Evolutionary conservation across 169 alveolate species (phyloP), one percentile per base, ranked within the genome.

Genomic region (Sarcocystis neurona): DNA sequence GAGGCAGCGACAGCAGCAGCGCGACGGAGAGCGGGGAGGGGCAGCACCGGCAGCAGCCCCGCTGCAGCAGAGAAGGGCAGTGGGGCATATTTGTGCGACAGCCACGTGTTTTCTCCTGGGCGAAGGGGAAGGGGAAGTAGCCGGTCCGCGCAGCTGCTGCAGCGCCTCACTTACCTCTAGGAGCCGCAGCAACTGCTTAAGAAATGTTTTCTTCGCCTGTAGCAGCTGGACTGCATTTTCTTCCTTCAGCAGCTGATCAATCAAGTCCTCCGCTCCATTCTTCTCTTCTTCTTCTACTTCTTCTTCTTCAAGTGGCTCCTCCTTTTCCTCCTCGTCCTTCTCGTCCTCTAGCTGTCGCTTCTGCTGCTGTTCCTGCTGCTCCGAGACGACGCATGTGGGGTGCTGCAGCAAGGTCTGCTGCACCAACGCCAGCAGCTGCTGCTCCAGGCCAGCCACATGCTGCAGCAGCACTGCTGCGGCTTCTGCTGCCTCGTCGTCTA

Each of bases 111-210:
- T n/a, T n/a, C n/a, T n/a, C n/a, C n/a, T n/a, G n/a, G n/a, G n/a
- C n/a, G n/a, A n/a, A n/a, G n/a, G n/a, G n/a, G n/a, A n/a, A n/a
- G n/a, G n/a, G n/a, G n/a, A n/a, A n/a, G n/a, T n/a, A n/a, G n/a
- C n/a, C n/a, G n/a, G n/a, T n/a, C n/a, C n/a, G n/a, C n/a, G n/a
- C n/a, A n/a, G n/a, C n/a, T n/a, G n/a, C n/a, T n/a, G n/a, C n/a
- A n/a, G n/a, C n/a, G n/a, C n/a, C n/a, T n/a, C n/a, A n/a, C 82
- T 4, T 39, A 72, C 82, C 82, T 72, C 58, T 1, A 72, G 82
- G 53, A 72, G 82, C 10, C 41, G 56, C 34, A 37, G 34, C 56
- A 72, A 39, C 82, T 43, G 82, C 1, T 10, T 15, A 39, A 72
- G 50, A 18, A 72, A 72, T 27, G 18, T 37, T 39, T 72, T 53